phyloP scores from a whole-genome alignment of 2,329 filamentous ascomycete genomes.

The Diaporthe citriasiana region DNA sequence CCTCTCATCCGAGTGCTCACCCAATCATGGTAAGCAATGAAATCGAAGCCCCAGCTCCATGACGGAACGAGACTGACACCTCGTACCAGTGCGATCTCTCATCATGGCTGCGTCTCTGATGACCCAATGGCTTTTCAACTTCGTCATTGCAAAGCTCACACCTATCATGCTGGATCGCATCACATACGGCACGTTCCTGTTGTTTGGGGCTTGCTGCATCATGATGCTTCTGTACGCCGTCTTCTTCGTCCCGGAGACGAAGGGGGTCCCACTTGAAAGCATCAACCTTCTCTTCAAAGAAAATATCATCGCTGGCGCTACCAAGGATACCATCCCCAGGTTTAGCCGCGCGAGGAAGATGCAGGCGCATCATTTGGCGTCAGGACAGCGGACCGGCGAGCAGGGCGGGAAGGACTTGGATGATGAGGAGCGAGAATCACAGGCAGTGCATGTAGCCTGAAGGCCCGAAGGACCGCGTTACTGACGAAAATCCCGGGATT shows the following conservation, averaged over 20 bases:
- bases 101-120: slow-evolving; percentile 46
- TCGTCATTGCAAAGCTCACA: slow-evolving; percentile 56
- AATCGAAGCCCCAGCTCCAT: no score
- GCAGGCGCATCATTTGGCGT: slow-evolving; percentile 21
- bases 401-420: slow-evolving; percentile 35
- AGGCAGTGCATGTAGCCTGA: slow-evolving; percentile 28
- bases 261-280: slow-evolving; percentile 62
- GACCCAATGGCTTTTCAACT: slow-evolving; percentile 55
- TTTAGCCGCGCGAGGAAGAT: slow-evolving; percentile 36
- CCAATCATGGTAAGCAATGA: slow-evolving; percentile 42
- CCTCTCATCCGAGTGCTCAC: slow-evolving; percentile 46
- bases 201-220: slow-evolving; percentile 64
- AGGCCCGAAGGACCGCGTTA: not conserved
- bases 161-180: slow-evolving; percentile 58
- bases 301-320: slow-evolving; percentile 40
- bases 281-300: slow-evolving; percentile 39
- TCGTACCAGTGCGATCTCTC: slow-evolving; percentile 44
- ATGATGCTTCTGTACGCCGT: slow-evolving; percentile 61
- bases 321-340: slow-evolving; percentile 37
- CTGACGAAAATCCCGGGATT: not conserved
- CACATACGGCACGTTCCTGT: slow-evolving; percentile 66
- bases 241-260: slow-evolving; percentile 67
- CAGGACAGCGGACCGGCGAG: not conserved
- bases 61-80: not conserved
- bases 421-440: slow-evolving; percentile 27